Evolutionary conservation across 1,284 basidiomycete genomes (phyloP).

Genomic region (Microbotryomycetes sp.): DNA sequence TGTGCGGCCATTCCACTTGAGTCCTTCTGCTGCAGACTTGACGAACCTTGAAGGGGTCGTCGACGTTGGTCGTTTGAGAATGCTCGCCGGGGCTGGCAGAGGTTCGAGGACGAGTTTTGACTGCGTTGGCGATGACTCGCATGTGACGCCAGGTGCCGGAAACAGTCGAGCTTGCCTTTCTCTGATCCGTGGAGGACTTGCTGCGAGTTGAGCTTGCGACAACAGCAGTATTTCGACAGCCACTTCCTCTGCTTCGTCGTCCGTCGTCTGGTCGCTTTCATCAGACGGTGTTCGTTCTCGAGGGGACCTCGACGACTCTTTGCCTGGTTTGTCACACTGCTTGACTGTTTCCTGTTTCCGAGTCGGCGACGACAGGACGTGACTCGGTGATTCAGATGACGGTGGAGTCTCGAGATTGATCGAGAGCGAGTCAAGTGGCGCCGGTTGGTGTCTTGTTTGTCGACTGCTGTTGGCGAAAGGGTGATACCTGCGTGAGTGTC

Average conservation of each 20-base stretch:
- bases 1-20: conserved; percentile 13
- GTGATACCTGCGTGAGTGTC: too few species aligned
- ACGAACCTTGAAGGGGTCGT: background rate
- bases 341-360: too few species aligned
- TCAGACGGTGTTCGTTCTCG: too few species aligned
- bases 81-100: background rate
- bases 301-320: too few species aligned
- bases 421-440: background rate
- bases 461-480: too few species aligned
- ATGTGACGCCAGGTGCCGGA: background rate
- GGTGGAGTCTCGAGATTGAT: background rate
- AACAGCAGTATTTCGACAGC: conserved; percentile 10
- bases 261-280: conserved; percentile 9
- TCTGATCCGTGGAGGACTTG: background rate
- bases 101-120: background rate
- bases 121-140: conserved; percentile 4
- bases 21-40: conserved; percentile 17
- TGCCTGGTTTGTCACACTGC: too few species aligned
- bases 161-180: background rate
- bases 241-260: conserved; percentile 22
- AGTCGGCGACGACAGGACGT: too few species aligned
- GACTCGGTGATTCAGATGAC: background rate
- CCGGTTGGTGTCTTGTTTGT: background rate
- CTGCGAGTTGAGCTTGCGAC: background rate
- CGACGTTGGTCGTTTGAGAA: conserved; percentile 13